Conservation (phyloP, 495 filamentous ascomycete species). For the Umbilicaria muhlenbergii region DNA sequence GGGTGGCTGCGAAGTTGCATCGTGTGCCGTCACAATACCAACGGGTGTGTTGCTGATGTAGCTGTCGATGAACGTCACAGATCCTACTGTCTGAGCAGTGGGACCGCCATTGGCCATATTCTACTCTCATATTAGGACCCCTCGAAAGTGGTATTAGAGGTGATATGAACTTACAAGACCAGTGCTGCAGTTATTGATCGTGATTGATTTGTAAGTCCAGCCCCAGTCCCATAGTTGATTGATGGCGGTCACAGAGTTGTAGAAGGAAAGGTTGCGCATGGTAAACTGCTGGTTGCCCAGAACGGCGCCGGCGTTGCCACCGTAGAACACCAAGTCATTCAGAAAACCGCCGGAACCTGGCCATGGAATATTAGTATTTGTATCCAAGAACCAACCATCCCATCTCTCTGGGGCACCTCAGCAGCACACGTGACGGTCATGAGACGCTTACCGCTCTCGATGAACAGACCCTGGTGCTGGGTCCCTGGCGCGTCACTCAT, state of each 20-base stretch:
- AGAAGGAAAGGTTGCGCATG: constrained; percentile 56
- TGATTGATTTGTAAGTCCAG: constrained; percentile 36
- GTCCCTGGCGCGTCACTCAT: constrained; percentile 46
- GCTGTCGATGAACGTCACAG: constrained; percentile 37
- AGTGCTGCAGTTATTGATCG: constrained; percentile 33
- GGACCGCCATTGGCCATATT: constrained; percentile 23
- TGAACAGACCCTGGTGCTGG: constrained; percentile 56
- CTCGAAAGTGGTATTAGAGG: neutral
- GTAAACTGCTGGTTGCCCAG: constrained; percentile 75
- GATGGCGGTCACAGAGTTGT: constrained; percentile 43
- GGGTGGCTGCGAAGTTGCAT: constrained; percentile 17
- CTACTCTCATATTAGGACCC: neutral
- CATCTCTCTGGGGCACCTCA: too few species aligned
- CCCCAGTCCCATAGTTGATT: constrained; percentile 45
- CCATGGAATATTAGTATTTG: constrained; percentile 6
- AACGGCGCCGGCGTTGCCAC: constrained; percentile 47
- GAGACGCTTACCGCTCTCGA: constrained; percentile 43
- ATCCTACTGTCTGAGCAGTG: constrained; percentile 23
- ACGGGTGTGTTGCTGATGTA: constrained; percentile 45
- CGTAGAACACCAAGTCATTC: constrained; percentile 46
- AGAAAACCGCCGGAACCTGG: constrained; percentile 57
- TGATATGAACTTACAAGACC: constrained; percentile 24
- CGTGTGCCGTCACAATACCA: constrained; percentile 44
- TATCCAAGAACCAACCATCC: neutral
- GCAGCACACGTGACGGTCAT: neutral